phyloP scores from a whole-genome alignment of 345 rosid species.

The Camelina laxa region DNA sequence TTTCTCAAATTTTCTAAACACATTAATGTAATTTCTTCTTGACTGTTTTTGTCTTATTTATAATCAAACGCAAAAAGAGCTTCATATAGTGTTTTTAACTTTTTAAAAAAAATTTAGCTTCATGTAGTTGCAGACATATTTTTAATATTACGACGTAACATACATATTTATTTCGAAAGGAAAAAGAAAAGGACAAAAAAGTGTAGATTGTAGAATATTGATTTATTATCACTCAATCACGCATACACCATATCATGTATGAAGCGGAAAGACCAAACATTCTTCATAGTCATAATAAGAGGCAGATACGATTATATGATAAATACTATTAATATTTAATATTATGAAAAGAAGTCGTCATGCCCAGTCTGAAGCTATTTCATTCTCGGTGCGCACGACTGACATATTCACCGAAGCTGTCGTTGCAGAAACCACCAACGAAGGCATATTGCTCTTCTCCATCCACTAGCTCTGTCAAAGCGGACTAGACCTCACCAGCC shows the following conservation, averaged over 20 bases:
- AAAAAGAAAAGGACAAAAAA: not conserved
- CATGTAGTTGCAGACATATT: not conserved
- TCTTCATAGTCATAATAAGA: no score
- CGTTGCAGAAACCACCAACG: no score
- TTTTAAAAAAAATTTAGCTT: no score
- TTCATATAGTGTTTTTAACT: not conserved
- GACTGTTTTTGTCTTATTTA: not conserved
- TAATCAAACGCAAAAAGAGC: not conserved
- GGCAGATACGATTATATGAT: no score
- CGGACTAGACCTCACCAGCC: no score
- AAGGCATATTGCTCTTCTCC: no score
- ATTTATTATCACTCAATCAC: constrained; percentile 25
- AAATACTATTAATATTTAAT: no score
- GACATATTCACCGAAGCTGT: no score
- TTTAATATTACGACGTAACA: constrained; percentile 8
- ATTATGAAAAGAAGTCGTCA: not conserved
- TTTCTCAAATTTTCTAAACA: not conserved
- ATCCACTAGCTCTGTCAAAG: no score
- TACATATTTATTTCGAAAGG: not conserved
- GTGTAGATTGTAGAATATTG: constrained; percentile 7
- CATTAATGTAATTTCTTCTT: not conserved
- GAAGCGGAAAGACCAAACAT: constrained; percentile 20
- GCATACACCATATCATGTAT: constrained; percentile 4
- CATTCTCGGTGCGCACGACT: no score
- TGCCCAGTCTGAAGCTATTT: no score